Conservation (phyloP, 192 early-diverging fungal species). For the Phycomyces blakesleeanus region DNA sequence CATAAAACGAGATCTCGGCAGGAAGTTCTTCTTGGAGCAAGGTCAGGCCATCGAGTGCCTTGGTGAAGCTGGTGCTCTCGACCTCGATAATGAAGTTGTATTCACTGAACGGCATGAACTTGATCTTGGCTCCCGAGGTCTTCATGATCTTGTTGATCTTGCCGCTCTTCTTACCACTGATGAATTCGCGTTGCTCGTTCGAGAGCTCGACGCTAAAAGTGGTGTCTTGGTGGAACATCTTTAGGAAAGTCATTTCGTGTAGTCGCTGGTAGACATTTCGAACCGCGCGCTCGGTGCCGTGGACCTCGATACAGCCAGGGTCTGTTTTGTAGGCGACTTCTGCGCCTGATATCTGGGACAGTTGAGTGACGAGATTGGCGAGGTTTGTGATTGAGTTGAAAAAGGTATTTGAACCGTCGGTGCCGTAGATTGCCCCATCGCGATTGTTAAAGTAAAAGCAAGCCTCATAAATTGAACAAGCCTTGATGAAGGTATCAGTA, state of each 20-base stretch:
- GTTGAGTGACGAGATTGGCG: conserved; percentile 41
- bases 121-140: conserved; percentile 62
- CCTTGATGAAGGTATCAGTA: conserved; percentile 9
- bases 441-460: conserved; percentile 24
- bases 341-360: conserved; percentile 52
- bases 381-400: conserved; percentile 32
- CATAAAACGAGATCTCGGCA: conserved; percentile 79
- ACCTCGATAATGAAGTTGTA: conserved; percentile 84
- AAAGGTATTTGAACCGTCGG: conserved; percentile 21
- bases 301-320: conserved; percentile 59
- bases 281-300: conserved; percentile 60
- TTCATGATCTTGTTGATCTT: conserved; percentile 87
- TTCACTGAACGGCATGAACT: conserved; percentile 64
- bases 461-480: conserved; percentile 32
- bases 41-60: conserved; percentile 63
- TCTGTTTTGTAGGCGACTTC: conserved; percentile 57
- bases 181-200: conserved; percentile 80
- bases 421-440: conserved; percentile 22
- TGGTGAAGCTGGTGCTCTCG: conserved; percentile 45
- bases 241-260: conserved; percentile 48
- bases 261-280: conserved; percentile 59
- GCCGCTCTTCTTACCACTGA: conserved; percentile 85
- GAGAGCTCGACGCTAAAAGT: conserved; percentile 75
- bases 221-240: conserved; percentile 43
- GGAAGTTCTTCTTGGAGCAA: conserved; percentile 80